These are phyloP conservation scores for Phalaenopsis aphrodite DNA, from an alignment of 106 monocot genomes.

Conservation along the genomic window DNA sequence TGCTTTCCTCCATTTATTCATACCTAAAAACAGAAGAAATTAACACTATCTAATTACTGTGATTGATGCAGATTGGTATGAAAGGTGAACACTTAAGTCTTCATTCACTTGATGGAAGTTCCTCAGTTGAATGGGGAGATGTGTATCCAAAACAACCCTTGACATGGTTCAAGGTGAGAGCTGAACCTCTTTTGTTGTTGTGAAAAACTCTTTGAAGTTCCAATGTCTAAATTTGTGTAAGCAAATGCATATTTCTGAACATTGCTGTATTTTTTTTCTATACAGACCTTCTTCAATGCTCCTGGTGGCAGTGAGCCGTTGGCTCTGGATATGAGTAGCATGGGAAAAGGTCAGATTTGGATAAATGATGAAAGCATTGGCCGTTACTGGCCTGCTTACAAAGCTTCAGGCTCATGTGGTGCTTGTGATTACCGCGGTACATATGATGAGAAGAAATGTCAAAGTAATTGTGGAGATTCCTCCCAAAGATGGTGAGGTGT, in stretches of 20 bases:
- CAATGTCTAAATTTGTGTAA: not conserved
- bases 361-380: constrained; percentile 75
- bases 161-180: constrained; percentile 71
- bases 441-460: constrained; percentile 58
- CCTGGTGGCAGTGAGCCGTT: constrained; percentile 63
- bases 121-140: constrained; percentile 56
- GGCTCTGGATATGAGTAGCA: constrained; percentile 76
- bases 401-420: constrained; percentile 63
- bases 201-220: constrained; percentile 2
- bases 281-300: constrained; percentile 66
- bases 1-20: not conserved
- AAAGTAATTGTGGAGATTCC: constrained; percentile 43
- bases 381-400: constrained; percentile 64
- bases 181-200: not conserved
- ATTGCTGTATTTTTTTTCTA: not conserved
- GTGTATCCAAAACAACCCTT: constrained; percentile 35
- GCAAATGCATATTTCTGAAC: not conserved
- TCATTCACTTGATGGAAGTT: constrained; percentile 50
- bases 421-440: constrained; percentile 49
- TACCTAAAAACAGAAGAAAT: not conserved
- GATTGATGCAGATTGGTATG: constrained; percentile 46
- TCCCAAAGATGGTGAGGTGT: constrained; percentile 61
- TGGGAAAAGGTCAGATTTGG: constrained; percentile 85
- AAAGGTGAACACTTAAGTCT: constrained; percentile 55
- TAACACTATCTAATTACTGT: not conserved